These are phyloP conservation scores for Trichaptum fuscoviolaceum DNA, from an alignment of 768 basidiomycete species.

Conservation along the genomic window DNA sequence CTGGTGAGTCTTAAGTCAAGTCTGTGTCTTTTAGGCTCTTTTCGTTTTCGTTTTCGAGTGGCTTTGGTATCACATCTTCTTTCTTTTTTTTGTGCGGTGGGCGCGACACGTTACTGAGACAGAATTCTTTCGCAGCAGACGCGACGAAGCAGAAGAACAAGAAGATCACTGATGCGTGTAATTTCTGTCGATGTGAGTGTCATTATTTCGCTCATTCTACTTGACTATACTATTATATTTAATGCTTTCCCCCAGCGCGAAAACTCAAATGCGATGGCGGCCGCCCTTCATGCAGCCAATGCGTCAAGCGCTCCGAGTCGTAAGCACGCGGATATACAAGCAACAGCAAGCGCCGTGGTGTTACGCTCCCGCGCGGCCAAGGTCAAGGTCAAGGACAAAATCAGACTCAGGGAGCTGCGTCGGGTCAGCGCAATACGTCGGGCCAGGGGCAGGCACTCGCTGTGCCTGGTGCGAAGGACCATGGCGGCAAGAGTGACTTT, in stretches of 20 bases:
- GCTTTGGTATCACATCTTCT: too few species aligned
- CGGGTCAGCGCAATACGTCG: background rate
- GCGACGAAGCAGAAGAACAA: slow-evolving; percentile 66
- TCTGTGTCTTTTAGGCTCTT: too few species aligned
- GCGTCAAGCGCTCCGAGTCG: slow-evolving; percentile 70
- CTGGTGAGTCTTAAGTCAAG: too few species aligned
- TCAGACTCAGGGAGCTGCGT: background rate
- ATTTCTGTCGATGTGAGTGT: slow-evolving; percentile 82
- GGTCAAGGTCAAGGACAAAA: too few species aligned
- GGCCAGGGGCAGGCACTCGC: background rate
- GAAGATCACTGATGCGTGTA: slow-evolving; percentile 87
- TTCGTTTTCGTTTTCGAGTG: too few species aligned
- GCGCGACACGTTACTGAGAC: background rate
- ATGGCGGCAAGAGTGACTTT: slow-evolving; percentile 45
- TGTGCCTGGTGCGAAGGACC: background rate
- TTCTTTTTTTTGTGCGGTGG: too few species aligned
- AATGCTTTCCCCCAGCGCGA: slow-evolving; percentile 47
- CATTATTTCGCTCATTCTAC: background rate
- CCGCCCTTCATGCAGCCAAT: slow-evolving; percentile 77
- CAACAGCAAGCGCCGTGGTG: slow-evolving; percentile 63
- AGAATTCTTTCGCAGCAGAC: slow-evolving; percentile 27
- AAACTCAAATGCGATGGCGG: slow-evolving; percentile 88
- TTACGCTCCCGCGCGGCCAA: slow-evolving; percentile 39
- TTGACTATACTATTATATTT: slow-evolving; percentile 2
- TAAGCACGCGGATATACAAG: slow-evolving; percentile 79